Evolutionary conservation across 768 basidiomycete genomes (phyloP), one percentile per base, ranked within the genome.

Genomic region (Xerocomellus chrysenteron): DNA sequence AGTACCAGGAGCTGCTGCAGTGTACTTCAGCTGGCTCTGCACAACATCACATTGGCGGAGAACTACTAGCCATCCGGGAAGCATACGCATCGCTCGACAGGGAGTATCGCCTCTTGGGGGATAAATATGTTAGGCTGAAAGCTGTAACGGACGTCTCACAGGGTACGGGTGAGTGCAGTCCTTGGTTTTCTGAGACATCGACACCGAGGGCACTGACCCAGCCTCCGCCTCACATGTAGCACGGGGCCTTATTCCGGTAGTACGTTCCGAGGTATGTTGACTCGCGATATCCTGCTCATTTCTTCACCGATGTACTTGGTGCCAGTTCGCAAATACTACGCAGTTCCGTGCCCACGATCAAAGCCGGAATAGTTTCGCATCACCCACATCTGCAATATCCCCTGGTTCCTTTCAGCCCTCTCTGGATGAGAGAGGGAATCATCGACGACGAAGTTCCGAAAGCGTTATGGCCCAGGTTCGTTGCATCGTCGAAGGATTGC

Each of bases 1-100:
- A 72, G 26, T 60, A 72, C 44, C 63, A 71, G 42, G 65, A 73
- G 0, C 37, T 72, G 13, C 21, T 73, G 19, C 45, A 52, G 32
- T 53, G 40, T 26, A 13, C 55, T 42, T 56, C 61, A 14, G 37
- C 32, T 17, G 63, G 54, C 32, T 55, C 64, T 30, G 35, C 50
- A 28, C 60, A 65, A 11, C 66, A 59, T 11, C 60, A 62, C 26
- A 40, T 70, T 4, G 7, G 16, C 13, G 9, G 21, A 11, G 70
- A 72, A 47, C 54, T 73, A 5, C 63, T 57, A 5, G 13, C 50
- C 9, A 19, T 50, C 30, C 66, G 55, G 19, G 50, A 58, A 30
- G 69, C 63, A 30, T 56, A 69, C 28, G 2, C 56, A 9, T 55
- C 59, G 5, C 67, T 71, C 24, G 56, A 71, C 21, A 61, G 42